phyloP scores from a whole-genome alignment of 257 asterid species.

The Salvia rosmarinus region DNA sequence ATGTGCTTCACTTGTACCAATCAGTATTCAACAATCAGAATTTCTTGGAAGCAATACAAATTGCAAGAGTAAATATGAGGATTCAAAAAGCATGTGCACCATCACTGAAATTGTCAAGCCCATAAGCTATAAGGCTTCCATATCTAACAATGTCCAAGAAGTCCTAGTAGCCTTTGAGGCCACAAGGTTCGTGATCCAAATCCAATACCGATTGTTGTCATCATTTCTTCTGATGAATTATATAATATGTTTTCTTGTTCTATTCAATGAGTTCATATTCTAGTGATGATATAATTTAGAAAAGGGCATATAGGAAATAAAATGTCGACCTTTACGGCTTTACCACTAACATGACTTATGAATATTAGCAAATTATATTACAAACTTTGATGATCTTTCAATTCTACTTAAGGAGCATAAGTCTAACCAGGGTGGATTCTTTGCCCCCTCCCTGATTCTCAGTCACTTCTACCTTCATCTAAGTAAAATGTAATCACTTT shows the following conservation, averaged over 20 bases:
- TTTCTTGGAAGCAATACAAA: conserved; percentile 34
- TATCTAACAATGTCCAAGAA: conserved; percentile 60
- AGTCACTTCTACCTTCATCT: background rate
- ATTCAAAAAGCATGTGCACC: conserved; percentile 52
- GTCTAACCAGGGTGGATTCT: background rate
- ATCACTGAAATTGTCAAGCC: conserved; percentile 78
- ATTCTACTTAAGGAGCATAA: background rate
- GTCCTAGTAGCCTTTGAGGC: conserved; percentile 76
- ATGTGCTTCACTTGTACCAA: conserved; percentile 39
- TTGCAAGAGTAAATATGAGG: conserved; percentile 48
- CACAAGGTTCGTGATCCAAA: conserved; percentile 65
- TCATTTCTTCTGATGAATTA: conserved; percentile 8
- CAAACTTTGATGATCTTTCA: background rate
- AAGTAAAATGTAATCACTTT: background rate
- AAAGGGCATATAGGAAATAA: background rate
- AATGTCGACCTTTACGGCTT: background rate
- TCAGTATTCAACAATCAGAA: conserved; percentile 42
- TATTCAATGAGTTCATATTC: background rate
- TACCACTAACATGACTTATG: background rate
- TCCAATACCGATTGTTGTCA: conserved; percentile 25
- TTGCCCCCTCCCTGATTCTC: background rate
- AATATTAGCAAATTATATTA: background rate
- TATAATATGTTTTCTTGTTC: background rate
- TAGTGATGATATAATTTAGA: conserved; percentile 8
- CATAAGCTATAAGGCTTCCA: conserved; percentile 59